Percentiles rank a stretch among this genome's conserved stretches.
Conservation (phyloP, 495 filamentous ascomycete species). For the Trichoderma virens region DNA sequence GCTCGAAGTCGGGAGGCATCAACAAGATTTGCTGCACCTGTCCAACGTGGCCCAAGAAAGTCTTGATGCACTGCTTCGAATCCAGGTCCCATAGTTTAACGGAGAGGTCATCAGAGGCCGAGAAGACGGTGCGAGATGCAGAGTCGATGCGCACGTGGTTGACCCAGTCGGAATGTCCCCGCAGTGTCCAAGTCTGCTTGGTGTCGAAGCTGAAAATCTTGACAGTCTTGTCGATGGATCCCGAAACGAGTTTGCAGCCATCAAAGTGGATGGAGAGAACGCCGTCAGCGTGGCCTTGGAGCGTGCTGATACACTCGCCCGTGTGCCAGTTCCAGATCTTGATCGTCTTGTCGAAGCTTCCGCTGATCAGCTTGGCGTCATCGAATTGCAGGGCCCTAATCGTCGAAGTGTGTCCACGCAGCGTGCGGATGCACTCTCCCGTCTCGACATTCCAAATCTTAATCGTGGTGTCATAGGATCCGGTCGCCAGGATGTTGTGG, state of each 20-base stretch:
- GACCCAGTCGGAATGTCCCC: constrained; percentile 87
- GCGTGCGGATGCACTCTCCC: constrained; percentile 72
- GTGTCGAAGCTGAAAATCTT: constrained; percentile 91
- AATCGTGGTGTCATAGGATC: constrained; percentile 89
- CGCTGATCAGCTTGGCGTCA: constrained; percentile 80
- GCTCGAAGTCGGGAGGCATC: constrained; percentile 76
- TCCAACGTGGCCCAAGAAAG: constrained; percentile 88
- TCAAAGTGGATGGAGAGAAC: constrained; percentile 85
- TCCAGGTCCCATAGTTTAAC: constrained; percentile 92
- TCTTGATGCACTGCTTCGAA: constrained; percentile 63
- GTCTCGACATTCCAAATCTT: constrained; percentile 95
- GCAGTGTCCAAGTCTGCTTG: constrained; percentile 66
- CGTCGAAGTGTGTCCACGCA: constrained; percentile 71
- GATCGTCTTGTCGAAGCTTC: constrained; percentile 68
- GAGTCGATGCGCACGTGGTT: constrained; percentile 84
- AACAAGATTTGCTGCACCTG: constrained; percentile 87
- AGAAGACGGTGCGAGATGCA: constrained; percentile 73
- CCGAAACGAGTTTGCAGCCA: constrained; percentile 71
- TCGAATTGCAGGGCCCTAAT: constrained; percentile 91
- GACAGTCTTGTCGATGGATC: constrained; percentile 80
- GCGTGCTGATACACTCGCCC: constrained; percentile 75
- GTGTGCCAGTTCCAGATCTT: constrained; percentile 97
- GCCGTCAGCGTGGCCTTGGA: constrained; percentile 67
- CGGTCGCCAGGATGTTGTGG: constrained; percentile 84
- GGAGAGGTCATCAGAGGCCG: constrained; percentile 88